Percentiles rank a stretch among this genome's conserved stretches.
phyloP scores from a whole-genome alignment of 2,329 filamentous ascomycete species.

The Apiospora kogelbergensis region DNA sequence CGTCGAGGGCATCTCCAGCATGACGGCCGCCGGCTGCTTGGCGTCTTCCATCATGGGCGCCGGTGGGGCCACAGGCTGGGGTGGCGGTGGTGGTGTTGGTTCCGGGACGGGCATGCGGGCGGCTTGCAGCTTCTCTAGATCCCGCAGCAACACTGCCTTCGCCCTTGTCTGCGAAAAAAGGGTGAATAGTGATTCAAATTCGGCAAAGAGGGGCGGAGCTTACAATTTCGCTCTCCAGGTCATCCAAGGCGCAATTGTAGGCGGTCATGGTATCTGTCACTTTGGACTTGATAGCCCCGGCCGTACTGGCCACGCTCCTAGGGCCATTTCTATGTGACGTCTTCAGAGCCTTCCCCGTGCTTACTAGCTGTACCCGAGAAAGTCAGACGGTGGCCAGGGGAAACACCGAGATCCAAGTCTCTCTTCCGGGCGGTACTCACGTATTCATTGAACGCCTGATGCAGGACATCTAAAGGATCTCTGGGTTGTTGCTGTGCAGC shows the following conservation, averaged over 20 bases:
- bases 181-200: too few species aligned
- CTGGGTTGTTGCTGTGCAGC: conserved; percentile 30
- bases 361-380: conserved; percentile 46
- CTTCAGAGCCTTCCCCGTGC: conserved; percentile 58
- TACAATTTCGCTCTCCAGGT: conserved; percentile 59
- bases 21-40: conserved; percentile 26
- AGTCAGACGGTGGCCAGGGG: not conserved
- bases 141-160: conserved; percentile 56
- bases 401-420: not conserved
- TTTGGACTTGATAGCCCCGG: conserved; percentile 38
- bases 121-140: conserved; percentile 44
- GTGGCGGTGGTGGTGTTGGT: conserved; percentile 5
- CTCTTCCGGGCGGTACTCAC: conserved; percentile 37
- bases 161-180: conserved; percentile 40
- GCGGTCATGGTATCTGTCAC: conserved; percentile 45
- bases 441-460: conserved; percentile 54
- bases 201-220: conserved; percentile 19
- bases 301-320: conserved; percentile 33
- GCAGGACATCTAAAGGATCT: conserved; percentile 47
- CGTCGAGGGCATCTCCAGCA: conserved; percentile 35
- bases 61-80: conserved; percentile 14
- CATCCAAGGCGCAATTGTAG: conserved; percentile 55
- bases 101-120: conserved; percentile 25
- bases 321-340: conserved; percentile 46
- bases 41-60: conserved; percentile 20